Evolutionary conservation across 1,284 basidiomycete genomes (phyloP), one percentile per base, ranked within the genome.

Genomic region (Athelia sp.): DNA sequence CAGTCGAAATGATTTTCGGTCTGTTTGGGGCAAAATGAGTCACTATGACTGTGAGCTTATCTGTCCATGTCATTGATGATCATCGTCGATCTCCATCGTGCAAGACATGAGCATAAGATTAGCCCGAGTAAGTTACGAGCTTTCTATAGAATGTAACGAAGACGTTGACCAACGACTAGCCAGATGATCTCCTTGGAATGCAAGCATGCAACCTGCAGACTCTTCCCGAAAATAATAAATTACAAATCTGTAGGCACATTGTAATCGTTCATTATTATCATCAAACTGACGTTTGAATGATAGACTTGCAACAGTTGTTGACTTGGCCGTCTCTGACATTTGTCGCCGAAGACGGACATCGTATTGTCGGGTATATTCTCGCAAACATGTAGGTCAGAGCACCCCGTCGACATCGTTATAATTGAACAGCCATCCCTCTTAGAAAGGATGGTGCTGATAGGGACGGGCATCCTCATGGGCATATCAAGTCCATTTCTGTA

Each of bases 301-400:
- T 29, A 98, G 95, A 98, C 68, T 75, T 98, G 50, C 98, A 98
- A 68, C 97, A 99, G 67, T 83, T 87, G 3, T 75, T 98, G 67
- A 94, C 94, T 23, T 99, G 97, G 97, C 96, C 96, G 1, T 86
- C 92, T 50, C 77, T 99, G 29, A 97, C 94, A 2, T 98, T 93
- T 61, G 96, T 99, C 13, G 96, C 96, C 3, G 93, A 97, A 67
- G 95, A 98, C 63, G 83, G 88, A 56, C 93, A 94, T 3, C 82
- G 93, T 50, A 87, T 98, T 53, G 95, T 98, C 3, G 96, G 96
- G 35, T 98, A 99, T 67, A 98, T 98, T 53, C 75, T 98, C 23
- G 96, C 93, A 17, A 98, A 98, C 73, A 98, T 99, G 96, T 93
- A 68, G 58, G 66, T 62, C 17, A 46, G 13, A 40, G 15, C 19